Evolutionary conservation across 192 early-diverging fungal species (phyloP), one percentile per base, ranked within the genome.

Genomic region (Entomortierella beljakovae): DNA sequence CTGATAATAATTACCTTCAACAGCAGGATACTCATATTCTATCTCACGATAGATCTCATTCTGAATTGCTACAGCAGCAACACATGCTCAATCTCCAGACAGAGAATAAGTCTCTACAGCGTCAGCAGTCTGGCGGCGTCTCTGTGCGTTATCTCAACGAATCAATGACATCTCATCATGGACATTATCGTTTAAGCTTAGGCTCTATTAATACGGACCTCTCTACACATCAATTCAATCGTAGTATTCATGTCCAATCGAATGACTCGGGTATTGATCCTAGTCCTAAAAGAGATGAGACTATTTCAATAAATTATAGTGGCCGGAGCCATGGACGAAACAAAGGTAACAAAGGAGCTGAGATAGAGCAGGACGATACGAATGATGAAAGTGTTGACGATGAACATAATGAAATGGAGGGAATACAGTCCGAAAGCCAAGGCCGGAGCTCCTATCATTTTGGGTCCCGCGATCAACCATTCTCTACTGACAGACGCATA

Each of bases 61-160:
- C 15, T 68, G 51, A n/a, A 16, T 22, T 37, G 31, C 57, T 53
- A 10, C 57, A 48, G 20, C 68, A 54, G 20, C 68, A 54, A 23
- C 20, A 22, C 18, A n/a, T 37, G 13, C 50, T 33, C 3, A 25
- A n/a, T n/a, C n/a, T 26, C 0, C 68, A 54, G 22, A 0, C 50
- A 11, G 59, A 70, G 6, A 32, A 46, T 25, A 18, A 26, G 18
- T 34, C 20, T 8, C 67, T 52, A 26, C 26, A 38, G 16, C 13
- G 43, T 0, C 67, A 69, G 16, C 57, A 49, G 23, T 57, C 38
- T 9, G 65, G 49, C 26, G 15, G 52, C 6, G 29, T 28, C n/a
- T 9, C n/a, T 55, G 53, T 26, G 23, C 65, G 65, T 23, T 26
- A 35, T 32, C 23, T 34, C 29, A 32, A 33, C 0, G 40, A 57